phyloP scores from a whole-genome alignment of 2,329 filamentous ascomycete species.

The Pseudodiploospora longispora region DNA sequence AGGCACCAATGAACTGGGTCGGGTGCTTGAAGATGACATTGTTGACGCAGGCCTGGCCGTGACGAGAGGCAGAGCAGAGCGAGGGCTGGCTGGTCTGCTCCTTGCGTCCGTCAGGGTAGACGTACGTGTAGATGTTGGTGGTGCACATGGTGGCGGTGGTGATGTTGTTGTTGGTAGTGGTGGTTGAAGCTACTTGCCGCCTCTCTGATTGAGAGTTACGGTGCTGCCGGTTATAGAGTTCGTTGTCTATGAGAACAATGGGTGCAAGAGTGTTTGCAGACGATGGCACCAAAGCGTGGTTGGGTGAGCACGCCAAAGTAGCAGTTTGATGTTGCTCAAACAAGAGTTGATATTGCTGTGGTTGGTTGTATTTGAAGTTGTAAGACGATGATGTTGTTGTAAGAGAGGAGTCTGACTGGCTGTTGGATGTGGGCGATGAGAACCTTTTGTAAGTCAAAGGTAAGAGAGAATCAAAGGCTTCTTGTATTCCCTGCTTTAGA shows the following conservation, averaged over 20 bases:
- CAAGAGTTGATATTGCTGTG: constrained; percentile 1
- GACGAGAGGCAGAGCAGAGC: constrained; percentile 31
- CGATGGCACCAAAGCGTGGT: too few relatives aligned
- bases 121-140: constrained; percentile 37
- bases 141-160: constrained; percentile 39
- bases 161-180: constrained; percentile 3
- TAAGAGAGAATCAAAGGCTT: too few relatives aligned
- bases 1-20: constrained; percentile 26
- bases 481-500: too few relatives aligned
- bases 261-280: too few relatives aligned
- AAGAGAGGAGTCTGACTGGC: not conserved
- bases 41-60: constrained; percentile 33
- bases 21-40: constrained; percentile 34
- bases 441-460: too few relatives aligned
- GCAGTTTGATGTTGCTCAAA: too few relatives aligned
- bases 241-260: too few relatives aligned
- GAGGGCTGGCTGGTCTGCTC: constrained; percentile 26
- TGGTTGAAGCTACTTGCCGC: too few relatives aligned
- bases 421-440: too few relatives aligned
- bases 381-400: not conserved
- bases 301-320: too few relatives aligned
- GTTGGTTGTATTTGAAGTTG: not conserved
- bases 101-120: constrained; percentile 36
- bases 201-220: too few relatives aligned
- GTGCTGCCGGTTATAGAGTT: too few relatives aligned